Conservation (phyloP, 2,329 filamentous ascomycete species). For the Basipetospora chlamydospora region DNA sequence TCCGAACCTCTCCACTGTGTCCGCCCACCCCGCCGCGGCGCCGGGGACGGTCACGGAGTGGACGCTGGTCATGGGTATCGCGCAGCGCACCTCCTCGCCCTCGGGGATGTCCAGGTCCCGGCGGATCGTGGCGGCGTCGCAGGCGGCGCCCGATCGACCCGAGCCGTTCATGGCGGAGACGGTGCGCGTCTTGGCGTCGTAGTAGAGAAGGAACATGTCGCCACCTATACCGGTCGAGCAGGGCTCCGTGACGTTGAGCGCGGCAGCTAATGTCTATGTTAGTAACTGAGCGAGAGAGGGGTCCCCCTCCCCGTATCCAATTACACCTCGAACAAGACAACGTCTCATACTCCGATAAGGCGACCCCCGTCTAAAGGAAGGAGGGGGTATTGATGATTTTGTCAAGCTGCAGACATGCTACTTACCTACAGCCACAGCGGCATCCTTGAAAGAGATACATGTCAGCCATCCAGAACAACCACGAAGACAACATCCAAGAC, state of each 20-base stretch:
- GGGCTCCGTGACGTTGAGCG: conserved; percentile 85
- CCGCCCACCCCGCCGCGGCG: conserved; percentile 84
- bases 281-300: conserved; percentile 1
- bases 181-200: conserved; percentile 66
- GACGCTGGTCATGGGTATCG: conserved; percentile 61
- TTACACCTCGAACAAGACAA: too few species aligned
- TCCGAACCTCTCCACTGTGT: conserved; percentile 75
- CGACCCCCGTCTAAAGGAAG: too few species aligned
- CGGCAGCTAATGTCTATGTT: conserved; percentile 47
- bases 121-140: conserved; percentile 55
- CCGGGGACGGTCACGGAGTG: conserved; percentile 81
- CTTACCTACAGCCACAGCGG: conserved; percentile 81
- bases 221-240: conserved; percentile 89
- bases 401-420: too few species aligned
- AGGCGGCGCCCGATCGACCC: conserved; percentile 61
- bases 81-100: conserved; percentile 29
- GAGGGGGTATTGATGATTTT: too few species aligned
- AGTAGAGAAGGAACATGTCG: conserved; percentile 94
- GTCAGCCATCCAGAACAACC: too few species aligned
- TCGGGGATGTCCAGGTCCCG: conserved; percentile 51
- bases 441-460: conserved; percentile 53
- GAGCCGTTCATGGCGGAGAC: conserved; percentile 85
- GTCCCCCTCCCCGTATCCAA: too few species aligned
- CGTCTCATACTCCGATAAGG: too few species aligned
- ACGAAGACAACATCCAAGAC: too few species aligned